phyloP scores from a whole-genome alignment of 441 rosid genomes.

The Mallotus japonicus region DNA sequence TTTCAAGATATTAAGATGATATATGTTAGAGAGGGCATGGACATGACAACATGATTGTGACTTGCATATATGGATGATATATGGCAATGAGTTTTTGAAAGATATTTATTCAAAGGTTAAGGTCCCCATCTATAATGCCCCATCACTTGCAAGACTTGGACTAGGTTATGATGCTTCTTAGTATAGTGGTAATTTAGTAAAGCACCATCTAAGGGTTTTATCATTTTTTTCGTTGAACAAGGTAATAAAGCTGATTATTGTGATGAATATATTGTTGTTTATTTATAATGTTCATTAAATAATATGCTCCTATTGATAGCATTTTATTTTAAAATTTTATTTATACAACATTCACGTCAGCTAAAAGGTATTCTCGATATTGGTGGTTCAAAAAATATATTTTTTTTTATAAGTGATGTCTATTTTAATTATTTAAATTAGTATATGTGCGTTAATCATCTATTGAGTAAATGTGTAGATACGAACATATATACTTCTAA shows the following conservation, averaged over 20 bases:
- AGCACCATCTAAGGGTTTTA: slow-evolving; percentile 22
- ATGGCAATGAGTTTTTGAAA: slow-evolving; percentile 13
- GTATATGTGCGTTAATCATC: no score
- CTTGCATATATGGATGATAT: slow-evolving; percentile 24
- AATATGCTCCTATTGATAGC: no score
- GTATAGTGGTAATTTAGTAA: slow-evolving; percentile 34
- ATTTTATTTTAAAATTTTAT: no score
- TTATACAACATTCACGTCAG: no score
- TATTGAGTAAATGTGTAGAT: no score
- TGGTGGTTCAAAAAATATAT: no score
- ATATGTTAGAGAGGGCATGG: slow-evolving; percentile 22
- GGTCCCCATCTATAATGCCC: slow-evolving; percentile 14
- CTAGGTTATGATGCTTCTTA: slow-evolving; percentile 39
- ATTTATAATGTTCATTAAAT: no score
- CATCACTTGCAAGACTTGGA: slow-evolving; percentile 16
- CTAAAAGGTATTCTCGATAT: no score
- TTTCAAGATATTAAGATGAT: slow-evolving; percentile 23
- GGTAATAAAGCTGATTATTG: not conserved
- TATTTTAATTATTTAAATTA: no score
- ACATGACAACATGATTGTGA: slow-evolving; percentile 57
- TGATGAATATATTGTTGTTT: not conserved
- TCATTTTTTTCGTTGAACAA: not conserved
- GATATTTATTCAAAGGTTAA: slow-evolving; percentile 1
- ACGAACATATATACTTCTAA: no score
- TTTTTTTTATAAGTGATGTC: no score